A percentile compares a stretch with the other conserved stretches of the same genome.
Evolutionary conservation across 257 asterid species (phyloP).

Genomic region (Solanum chilense): DNA sequence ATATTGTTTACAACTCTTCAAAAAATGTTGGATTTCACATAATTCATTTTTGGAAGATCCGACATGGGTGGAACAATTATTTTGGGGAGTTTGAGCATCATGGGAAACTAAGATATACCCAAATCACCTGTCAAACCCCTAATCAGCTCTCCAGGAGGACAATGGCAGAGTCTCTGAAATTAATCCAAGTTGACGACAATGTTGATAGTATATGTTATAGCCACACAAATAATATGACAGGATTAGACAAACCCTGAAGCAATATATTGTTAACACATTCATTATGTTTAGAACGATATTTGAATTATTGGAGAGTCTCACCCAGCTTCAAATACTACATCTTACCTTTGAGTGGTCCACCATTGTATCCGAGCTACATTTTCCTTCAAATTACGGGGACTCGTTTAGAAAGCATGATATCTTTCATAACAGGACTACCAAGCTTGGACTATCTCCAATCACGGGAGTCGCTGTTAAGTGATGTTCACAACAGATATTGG

Average conservation of each 20-base stretch:
- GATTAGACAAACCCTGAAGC: not conserved
- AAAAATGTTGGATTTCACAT: too few species aligned
- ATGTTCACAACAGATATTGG: too few species aligned
- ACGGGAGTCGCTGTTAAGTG: too few species aligned
- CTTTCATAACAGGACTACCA: not conserved
- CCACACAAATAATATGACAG: not conserved
- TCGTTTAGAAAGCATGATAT: not conserved
- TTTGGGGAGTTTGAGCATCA: too few species aligned
- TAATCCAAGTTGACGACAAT: not conserved
- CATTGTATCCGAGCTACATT: too few species aligned
- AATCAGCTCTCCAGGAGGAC: not conserved
- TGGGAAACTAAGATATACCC: not conserved
- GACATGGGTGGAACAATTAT: too few species aligned
- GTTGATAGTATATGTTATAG: not conserved
- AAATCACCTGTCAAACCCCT: too few species aligned
- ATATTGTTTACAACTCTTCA: too few species aligned
- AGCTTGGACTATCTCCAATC: not conserved
- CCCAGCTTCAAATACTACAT: not conserved
- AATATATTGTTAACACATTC: not conserved
- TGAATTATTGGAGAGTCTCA: not conserved
- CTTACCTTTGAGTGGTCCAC: not conserved
- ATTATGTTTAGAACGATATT: not conserved
- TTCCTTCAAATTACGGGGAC: not conserved
- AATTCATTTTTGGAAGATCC: too few species aligned
- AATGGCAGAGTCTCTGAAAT: not conserved